Evolutionary conservation across 1,284 basidiomycete species (phyloP).

Genomic region (Sutorius eximius): DNA sequence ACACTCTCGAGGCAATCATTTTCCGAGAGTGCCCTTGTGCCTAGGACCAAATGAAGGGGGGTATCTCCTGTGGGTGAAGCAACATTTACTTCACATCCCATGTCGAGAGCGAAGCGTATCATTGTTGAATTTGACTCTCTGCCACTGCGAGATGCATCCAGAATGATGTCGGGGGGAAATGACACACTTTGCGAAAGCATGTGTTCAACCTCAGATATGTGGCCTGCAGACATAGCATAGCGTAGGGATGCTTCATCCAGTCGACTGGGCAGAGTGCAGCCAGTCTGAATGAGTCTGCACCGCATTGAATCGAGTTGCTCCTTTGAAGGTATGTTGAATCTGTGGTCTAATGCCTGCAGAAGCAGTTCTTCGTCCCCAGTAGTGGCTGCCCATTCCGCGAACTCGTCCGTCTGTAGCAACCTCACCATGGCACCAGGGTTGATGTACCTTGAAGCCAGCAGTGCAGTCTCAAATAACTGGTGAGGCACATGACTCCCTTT

Average conservation of each 20-base stretch:
- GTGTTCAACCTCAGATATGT: too few relatives aligned
- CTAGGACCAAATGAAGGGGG: too few relatives aligned
- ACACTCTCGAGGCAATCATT: not conserved
- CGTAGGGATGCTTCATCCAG: not conserved
- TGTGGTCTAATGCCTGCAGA: not conserved
- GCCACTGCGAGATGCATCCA: too few relatives aligned
- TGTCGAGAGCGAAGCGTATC: too few relatives aligned
- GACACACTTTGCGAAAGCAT: too few relatives aligned
- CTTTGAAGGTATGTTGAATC: not conserved
- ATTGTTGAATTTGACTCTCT: too few relatives aligned
- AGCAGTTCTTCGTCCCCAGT: not conserved
- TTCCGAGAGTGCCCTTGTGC: not conserved
- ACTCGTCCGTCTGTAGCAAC: conserved; percentile 4
- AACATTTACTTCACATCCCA: too few relatives aligned
- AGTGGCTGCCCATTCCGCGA: not conserved
- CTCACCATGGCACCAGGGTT: not conserved
- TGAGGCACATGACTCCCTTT: not conserved
- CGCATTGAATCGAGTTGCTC: not conserved
- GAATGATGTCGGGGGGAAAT: too few relatives aligned
- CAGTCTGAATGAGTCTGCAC: not conserved
- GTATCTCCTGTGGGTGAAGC: too few relatives aligned
- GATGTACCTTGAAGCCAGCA: accelerated
- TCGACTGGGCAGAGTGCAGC: not conserved
- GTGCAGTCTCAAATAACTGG: not conserved
- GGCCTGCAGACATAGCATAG: too few relatives aligned